Conservation (phyloP, 2,329 filamentous ascomycete species). For the Penicillium concentricum region DNA sequence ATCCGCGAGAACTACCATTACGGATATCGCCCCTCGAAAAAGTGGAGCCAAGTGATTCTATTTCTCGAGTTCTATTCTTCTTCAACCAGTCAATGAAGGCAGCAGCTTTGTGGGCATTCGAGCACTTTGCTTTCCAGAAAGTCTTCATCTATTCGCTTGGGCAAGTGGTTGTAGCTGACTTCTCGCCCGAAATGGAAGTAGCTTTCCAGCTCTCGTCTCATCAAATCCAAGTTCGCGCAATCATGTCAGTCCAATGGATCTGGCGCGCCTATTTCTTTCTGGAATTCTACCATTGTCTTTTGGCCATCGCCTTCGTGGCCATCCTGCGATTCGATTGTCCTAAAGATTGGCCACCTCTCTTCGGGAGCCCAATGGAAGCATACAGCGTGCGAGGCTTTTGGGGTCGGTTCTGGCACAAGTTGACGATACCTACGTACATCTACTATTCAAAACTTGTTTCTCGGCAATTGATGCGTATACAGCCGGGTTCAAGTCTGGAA, state of each 20-base stretch:
- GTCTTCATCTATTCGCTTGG: not conserved
- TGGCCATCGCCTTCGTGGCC: not conserved
- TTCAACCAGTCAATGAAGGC: not conserved
- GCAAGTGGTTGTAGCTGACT: not conserved
- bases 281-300: not conserved
- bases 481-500: not conserved
- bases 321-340: not conserved
- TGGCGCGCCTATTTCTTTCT: not conserved
- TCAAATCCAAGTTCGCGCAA: not conserved
- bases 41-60: not conserved
- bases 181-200: not conserved
- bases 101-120: not conserved
- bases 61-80: not conserved
- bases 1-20: not conserved
- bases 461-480: not conserved
- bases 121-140: not conserved
- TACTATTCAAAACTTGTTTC: not conserved
- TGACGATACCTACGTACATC: not conserved
- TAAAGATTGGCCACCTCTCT: not conserved
- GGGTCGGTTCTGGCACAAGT: not conserved
- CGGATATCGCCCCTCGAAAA: not conserved
- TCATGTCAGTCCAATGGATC: not conserved
- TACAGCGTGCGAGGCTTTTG: not conserved
- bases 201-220: not conserved
- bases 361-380: not conserved